Percentiles rank a stretch among this genome's conserved stretches.
phyloP scores from a whole-genome alignment of 352 stramenopile genomes.

The Thraustotheca clavata region DNA sequence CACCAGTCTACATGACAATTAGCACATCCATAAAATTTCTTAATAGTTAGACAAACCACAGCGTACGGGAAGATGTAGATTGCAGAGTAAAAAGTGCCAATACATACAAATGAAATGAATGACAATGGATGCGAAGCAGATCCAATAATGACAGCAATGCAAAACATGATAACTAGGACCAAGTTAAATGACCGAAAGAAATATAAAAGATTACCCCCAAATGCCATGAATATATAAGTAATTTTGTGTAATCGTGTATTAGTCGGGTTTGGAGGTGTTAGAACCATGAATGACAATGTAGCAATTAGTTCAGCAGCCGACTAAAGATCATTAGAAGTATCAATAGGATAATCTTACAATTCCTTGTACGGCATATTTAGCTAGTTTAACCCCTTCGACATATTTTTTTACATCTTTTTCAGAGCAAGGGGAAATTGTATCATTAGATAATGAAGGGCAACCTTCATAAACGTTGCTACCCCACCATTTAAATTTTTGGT shows the following conservation, averaged over 20 bases:
- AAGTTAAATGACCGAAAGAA: not conserved
- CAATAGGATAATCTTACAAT: slow-evolving; percentile 12
- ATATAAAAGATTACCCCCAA: not conserved
- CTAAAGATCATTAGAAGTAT: slow-evolving; percentile 24
- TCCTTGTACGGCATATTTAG: slow-evolving; percentile 33
- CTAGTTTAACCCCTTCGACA: slow-evolving; percentile 44
- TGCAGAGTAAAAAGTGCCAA: slow-evolving; percentile 52
- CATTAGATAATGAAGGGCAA: slow-evolving; percentile 24
- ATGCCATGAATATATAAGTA: not conserved
- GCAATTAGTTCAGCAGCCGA: slow-evolving; percentile 49
- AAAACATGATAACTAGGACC: slow-evolving; percentile 31
- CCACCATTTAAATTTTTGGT: slow-evolving; percentile 71
- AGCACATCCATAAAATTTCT: not conserved
- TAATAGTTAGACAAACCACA: slow-evolving; percentile 28
- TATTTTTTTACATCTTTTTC: slow-evolving; percentile 42
- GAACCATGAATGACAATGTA: slow-evolving; percentile 43
- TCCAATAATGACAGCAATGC: slow-evolving; percentile 43
- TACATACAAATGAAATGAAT: slow-evolving; percentile 45
- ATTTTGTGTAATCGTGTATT: slow-evolving; percentile 19
- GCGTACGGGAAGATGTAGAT: slow-evolving; percentile 66
- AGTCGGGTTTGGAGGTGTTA: slow-evolving; percentile 43
- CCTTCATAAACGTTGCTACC: slow-evolving; percentile 53
- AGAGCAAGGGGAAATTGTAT: not conserved
- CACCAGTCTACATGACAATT: slow-evolving; percentile 26
- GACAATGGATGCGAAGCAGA: slow-evolving; percentile 36